phyloP scores from a whole-genome alignment of 177 flowering plant genomes.

The Vitis hybrid region DNA sequence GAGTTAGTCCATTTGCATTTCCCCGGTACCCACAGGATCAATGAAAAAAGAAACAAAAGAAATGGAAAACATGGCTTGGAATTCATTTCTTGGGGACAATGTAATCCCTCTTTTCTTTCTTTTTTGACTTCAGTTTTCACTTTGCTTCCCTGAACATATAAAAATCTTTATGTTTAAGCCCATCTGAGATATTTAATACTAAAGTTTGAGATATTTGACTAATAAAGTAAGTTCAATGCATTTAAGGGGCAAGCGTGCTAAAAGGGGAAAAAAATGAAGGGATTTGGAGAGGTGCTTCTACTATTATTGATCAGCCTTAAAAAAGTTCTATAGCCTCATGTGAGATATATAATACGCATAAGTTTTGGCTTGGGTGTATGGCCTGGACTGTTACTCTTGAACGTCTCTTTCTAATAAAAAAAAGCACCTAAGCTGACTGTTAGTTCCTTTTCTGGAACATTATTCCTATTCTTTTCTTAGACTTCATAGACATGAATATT shows the following conservation, averaged over 20 bases:
- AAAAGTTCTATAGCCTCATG: too few species aligned
- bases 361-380: too few species aligned
- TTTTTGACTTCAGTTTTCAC: conserved; percentile 24
- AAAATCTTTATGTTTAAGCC: conserved; percentile 7
- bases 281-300: background rate
- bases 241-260: background rate
- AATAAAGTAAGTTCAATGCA: conserved; percentile 9
- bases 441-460: too few species aligned
- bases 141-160: background rate
- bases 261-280: background rate
- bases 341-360: too few species aligned
- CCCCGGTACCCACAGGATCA: too few species aligned
- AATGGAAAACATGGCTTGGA: conserved; percentile 19
- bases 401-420: too few species aligned
- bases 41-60: conserved; percentile 7
- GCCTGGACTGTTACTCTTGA: too few species aligned
- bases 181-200: conserved; percentile 2
- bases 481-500: too few species aligned
- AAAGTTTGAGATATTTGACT: conserved; percentile 11
- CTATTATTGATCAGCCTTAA: too few species aligned
- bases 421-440: too few species aligned
- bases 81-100: conserved; percentile 25
- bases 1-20: too few species aligned
- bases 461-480: too few species aligned
- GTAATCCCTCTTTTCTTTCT: conserved; percentile 13